These are phyloP conservation scores for Colletotrichum sp. DNA, from an alignment of 2,329 filamentous ascomycete species.

Conservation along the genomic window DNA sequence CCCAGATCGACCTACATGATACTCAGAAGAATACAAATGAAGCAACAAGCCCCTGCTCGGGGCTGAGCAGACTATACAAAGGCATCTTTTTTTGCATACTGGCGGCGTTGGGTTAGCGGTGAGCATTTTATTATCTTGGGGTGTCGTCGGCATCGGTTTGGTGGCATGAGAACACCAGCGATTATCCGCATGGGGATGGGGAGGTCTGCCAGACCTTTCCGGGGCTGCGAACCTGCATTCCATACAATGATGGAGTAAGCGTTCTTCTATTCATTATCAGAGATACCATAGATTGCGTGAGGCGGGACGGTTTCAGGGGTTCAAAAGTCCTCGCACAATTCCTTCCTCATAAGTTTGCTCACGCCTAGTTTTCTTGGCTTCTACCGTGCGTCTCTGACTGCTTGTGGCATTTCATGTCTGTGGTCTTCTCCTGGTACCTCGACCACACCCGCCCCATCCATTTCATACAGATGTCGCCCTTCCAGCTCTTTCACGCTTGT, in stretches of 20 bases:
- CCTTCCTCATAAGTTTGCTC: not conserved
- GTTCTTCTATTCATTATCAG: conserved; percentile 2
- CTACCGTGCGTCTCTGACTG: not conserved
- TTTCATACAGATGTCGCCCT: not conserved
- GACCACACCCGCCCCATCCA: not conserved
- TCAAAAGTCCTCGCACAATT: not conserved
- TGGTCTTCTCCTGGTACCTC: not conserved
- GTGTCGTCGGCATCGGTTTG: not conserved
- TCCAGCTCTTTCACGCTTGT: not conserved
- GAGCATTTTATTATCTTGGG: not conserved
- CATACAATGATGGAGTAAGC: conserved; percentile 4
- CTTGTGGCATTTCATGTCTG: not conserved
- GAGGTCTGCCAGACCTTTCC: not conserved
- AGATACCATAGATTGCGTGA: conserved; percentile 14
- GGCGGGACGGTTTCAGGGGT: not conserved
- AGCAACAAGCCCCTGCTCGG: conserved; percentile 18
- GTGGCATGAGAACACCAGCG: not conserved
- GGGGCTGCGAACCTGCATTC: not conserved
- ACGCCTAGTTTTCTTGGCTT: not conserved
- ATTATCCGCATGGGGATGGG: not conserved
- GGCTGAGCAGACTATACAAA: not conserved
- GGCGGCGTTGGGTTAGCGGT: conserved; percentile 15
- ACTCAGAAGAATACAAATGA: conserved; percentile 22
- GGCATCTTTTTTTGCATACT: conserved; percentile 4
- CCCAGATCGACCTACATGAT: conserved; percentile 1